Base-by-base conservation (phyloP, 192 early-diverging fungal species). In the Ramicandelaber brevisporus region DNA sequence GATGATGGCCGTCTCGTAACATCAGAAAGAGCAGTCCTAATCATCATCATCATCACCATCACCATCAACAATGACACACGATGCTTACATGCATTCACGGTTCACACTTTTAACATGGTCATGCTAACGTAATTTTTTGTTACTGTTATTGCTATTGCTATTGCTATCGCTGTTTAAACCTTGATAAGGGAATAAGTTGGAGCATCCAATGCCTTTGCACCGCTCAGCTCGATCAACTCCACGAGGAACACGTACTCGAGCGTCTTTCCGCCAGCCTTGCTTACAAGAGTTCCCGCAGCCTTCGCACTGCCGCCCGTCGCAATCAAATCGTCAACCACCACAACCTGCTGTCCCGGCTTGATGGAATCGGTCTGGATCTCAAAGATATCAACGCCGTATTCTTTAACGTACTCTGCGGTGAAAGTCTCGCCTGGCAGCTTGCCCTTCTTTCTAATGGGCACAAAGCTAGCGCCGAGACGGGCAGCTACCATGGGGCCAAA, bases 301-400 rank as follows among this genome's bases (percentile, higher is more conserved):
- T 53, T 56, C 21, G 83, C 84, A 37, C 62, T 70, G 1, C 84
- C 84, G 11, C 84, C 84, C 7, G 78, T 87, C 19, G 84, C 92
- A 55, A 98, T 83, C 48, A 99, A 50, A 44, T 99, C 93, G 38
- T 99, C 93, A 39, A 99, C 50, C 19, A 96, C 61, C 32, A 99
- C 68, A 10, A 96, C 88, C 33, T 64, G 68, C 50, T 83, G 65
- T 17, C 76, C 78, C 4, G 59, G 27, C 51, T 74, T 68, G 38
- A 99, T 59, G 7, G 73, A 65, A 31, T 57, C 65, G 17, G 59
- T 41, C 46, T 86, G 73, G 57, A 99, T 77, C 59, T 99, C 89
- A 56, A 99, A 92, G 33, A 70, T 51, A 32, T 98, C 92, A 55
- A 55, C 50, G 31, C 93, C 93, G 46, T 99, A 99, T 49, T 99